Conservation (phyloP, 2,329 filamentous ascomycete genomes). For the Tolypocladium sp. region DNA sequence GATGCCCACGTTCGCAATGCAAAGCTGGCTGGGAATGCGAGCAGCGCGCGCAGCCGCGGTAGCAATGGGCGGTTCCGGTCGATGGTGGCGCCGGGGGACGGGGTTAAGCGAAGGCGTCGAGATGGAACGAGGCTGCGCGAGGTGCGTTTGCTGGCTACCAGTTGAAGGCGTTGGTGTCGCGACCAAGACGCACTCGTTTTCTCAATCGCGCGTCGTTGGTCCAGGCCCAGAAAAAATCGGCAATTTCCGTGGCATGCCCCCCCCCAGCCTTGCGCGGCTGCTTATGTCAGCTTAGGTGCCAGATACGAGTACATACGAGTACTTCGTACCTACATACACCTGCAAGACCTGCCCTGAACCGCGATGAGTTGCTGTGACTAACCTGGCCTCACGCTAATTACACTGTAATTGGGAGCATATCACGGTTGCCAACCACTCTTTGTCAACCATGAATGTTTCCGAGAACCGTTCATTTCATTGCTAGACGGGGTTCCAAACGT, state of each 20-base stretch:
- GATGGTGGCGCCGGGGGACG: background rate
- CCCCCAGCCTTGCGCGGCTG: background rate
- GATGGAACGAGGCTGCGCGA: background rate
- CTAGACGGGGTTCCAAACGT: too few relatives aligned
- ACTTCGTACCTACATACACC: too few relatives aligned
- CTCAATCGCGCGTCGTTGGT: slow-evolving; percentile 9
- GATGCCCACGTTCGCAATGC: background rate
- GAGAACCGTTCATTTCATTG: too few relatives aligned
- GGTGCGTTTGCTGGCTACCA: background rate
- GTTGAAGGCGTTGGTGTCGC: slow-evolving; percentile 5
- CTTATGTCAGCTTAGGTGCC: background rate
- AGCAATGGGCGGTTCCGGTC: background rate
- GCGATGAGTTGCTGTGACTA: too few relatives aligned
- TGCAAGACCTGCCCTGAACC: too few relatives aligned
- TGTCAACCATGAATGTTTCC: too few relatives aligned
- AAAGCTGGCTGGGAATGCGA: background rate
- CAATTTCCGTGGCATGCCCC: background rate
- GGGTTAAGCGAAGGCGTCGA: background rate
- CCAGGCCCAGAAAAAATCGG: slow-evolving; percentile 7
- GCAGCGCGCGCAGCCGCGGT: background rate
- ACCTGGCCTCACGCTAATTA: background rate
- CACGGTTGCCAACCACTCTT: too few relatives aligned
- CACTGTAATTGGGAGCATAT: background rate
- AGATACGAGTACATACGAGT: too few relatives aligned
- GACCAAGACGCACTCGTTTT: slow-evolving; percentile 7